These are phyloP conservation scores for Eucalyptus decipiens DNA, from an alignment of 345 rosid species.

Conservation along the genomic window DNA sequence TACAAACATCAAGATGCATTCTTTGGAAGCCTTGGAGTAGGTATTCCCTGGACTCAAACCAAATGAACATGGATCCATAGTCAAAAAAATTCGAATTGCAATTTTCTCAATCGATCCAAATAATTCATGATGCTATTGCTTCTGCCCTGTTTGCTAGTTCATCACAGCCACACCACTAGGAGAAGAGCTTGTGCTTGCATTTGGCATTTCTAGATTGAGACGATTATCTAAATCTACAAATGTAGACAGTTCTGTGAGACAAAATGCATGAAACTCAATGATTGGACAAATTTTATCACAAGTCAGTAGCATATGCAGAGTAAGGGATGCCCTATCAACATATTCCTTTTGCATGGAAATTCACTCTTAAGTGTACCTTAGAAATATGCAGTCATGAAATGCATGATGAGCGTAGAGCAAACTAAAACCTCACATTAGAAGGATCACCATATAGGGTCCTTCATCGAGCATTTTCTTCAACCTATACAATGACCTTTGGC, in stretches of 20 bases:
- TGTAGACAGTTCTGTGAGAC: not conserved
- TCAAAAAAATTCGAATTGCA: too few species aligned
- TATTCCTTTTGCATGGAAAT: not conserved
- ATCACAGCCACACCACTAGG: not conserved
- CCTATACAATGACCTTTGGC: not conserved
- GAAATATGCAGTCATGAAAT: not conserved
- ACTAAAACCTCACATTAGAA: not conserved
- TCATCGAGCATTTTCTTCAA: not conserved
- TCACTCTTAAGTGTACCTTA: not conserved
- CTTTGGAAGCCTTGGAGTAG: not conserved
- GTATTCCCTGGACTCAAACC: not conserved
- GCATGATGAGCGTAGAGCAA: not conserved
- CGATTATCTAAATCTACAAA: accelerated
- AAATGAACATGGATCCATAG: not conserved
- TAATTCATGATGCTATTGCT: not conserved
- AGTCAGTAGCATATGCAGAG: not conserved
- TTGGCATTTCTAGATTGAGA: not conserved
- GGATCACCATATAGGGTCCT: not conserved
- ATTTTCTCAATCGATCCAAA: not conserved
- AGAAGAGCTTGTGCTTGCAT: not conserved
- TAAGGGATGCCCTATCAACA: not conserved
- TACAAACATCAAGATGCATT: too few species aligned
- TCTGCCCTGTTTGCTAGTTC: not conserved
- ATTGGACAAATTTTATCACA: too few species aligned
- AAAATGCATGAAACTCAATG: not conserved